phyloP scores from a whole-genome alignment of 2,329 filamentous ascomycete genomes.

The Sporothrix protearum region DNA sequence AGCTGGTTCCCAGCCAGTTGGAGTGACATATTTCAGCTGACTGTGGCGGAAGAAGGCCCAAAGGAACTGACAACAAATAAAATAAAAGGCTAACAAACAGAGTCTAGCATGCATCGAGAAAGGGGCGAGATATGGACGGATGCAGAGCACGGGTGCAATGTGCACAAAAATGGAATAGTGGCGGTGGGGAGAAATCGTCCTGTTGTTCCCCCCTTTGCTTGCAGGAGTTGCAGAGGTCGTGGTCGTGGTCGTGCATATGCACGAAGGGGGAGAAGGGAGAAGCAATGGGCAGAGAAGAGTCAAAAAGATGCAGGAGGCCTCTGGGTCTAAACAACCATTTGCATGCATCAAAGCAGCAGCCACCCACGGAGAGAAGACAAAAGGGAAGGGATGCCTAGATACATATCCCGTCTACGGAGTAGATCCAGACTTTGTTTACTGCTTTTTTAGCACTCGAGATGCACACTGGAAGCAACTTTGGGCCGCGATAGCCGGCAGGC shows the following conservation, averaged over 20 bases:
- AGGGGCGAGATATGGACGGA: neutral
- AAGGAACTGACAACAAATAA: neutral
- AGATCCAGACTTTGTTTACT: neutral
- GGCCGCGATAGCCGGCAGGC: neutral
- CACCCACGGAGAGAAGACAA: neutral
- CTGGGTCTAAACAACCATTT: neutral
- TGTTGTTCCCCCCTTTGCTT: neutral
- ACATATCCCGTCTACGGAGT: neutral
- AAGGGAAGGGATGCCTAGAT: neutral
- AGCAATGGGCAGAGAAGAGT: neutral
- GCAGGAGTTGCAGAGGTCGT: neutral
- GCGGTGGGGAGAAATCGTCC: neutral
- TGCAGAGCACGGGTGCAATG: neutral
- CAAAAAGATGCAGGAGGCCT: conserved; percentile 15
- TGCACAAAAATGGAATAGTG: neutral
- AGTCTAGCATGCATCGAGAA: neutral
- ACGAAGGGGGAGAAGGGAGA: neutral
- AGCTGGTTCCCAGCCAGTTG: too few relatives aligned
- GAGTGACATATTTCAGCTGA: neutral
- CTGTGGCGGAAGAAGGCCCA: neutral
- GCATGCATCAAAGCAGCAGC: conserved; percentile 13
- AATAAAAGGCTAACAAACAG: neutral
- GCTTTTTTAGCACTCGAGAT: neutral
- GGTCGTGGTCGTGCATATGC: neutral
- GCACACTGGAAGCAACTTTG: neutral